These are phyloP conservation scores for Colletotrichum liriopes DNA, from an alignment of 2,329 filamentous ascomycete species.

Conservation along the genomic window DNA sequence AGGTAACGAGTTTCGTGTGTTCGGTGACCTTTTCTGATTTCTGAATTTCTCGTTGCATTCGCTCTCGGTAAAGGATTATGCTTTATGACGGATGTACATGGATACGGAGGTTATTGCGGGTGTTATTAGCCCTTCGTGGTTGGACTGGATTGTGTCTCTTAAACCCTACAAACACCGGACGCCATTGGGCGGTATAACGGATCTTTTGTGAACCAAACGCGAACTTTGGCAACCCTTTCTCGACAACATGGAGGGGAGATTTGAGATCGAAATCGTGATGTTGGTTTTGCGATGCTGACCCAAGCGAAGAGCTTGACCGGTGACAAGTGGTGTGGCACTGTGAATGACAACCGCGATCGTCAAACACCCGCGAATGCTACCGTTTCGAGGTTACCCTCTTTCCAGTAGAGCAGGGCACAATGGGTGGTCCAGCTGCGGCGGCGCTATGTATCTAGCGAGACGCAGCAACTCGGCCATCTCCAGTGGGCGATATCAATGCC, in stretches of 20 bases:
- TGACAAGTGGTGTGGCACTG: neutral
- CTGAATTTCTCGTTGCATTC: neutral
- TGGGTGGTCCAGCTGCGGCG: neutral
- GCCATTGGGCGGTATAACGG: neutral
- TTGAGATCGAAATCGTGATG: neutral
- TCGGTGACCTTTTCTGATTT: neutral
- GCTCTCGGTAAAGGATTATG: neutral
- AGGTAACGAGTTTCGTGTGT: constrained; percentile 7
- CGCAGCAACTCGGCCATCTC: neutral
- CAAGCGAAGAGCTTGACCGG: neutral
- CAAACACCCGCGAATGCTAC: neutral
- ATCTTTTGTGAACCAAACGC: neutral
- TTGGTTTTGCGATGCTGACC: neutral
- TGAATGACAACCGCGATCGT: neutral
- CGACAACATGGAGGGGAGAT: too few relatives aligned
- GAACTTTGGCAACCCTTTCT: neutral
- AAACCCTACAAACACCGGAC: neutral
- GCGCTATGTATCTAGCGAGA: neutral
- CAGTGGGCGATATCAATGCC: neutral
- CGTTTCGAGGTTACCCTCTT: neutral
- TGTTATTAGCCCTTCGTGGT: neutral
- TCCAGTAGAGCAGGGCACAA: neutral
- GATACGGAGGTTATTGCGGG: neutral
- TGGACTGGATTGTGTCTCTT: neutral
- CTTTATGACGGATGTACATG: neutral